Evolutionary conservation across 23 red algal species (phyloP).

Genomic region (Chondrus crispus): DNA sequence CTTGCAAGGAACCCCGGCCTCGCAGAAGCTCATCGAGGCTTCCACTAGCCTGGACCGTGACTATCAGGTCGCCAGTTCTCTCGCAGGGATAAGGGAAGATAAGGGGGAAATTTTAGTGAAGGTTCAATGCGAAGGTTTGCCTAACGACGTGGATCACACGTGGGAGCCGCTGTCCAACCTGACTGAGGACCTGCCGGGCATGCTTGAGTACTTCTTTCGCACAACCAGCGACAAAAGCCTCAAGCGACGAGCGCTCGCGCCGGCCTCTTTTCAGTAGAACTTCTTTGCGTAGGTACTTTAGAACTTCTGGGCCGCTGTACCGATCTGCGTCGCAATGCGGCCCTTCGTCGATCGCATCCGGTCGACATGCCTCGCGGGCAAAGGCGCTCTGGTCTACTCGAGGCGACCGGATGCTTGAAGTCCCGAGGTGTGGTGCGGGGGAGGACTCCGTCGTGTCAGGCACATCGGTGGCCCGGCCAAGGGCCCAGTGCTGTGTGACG

Average conservation of each 20-base stretch:
- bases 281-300: too few relatives aligned
- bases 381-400: too few relatives aligned
- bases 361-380: too few relatives aligned
- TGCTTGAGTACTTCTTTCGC: not conserved
- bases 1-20: not conserved
- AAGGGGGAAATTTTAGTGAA: not conserved
- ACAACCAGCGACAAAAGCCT: not conserved
- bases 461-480: too few relatives aligned
- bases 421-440: too few relatives aligned
- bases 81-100: not conserved
- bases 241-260: not conserved
- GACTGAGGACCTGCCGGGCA: not conserved
- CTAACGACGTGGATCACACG: not conserved
- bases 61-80: not conserved
- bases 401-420: too few relatives aligned
- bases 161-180: not conserved
- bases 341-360: too few relatives aligned
- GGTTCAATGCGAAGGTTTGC: not conserved
- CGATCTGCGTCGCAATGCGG: too few relatives aligned
- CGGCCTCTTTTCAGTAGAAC: not conserved
- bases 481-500: too few relatives aligned
- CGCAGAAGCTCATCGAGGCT: not conserved
- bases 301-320: too few relatives aligned
- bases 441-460: too few relatives aligned
- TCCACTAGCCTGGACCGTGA: not conserved